These are phyloP conservation scores for Ophiostoma angusticollis DNA, from an alignment of 2,329 filamentous ascomycete genomes.

Conservation along the genomic window DNA sequence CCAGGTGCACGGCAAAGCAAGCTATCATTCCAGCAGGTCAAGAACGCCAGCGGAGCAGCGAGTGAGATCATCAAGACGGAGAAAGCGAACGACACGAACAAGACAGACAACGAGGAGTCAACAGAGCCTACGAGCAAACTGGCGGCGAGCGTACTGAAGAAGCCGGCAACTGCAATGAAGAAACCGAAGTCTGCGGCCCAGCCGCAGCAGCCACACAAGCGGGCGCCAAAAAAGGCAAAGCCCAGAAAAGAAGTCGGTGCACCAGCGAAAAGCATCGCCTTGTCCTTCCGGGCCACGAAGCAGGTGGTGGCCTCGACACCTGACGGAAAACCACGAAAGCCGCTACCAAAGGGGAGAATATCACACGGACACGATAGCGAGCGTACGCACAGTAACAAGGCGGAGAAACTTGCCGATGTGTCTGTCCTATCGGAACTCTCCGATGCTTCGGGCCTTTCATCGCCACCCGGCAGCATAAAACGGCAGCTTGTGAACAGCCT, in stretches of 20 bases:
- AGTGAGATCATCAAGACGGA: background rate
- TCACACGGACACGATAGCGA: background rate
- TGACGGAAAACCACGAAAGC: conserved; percentile 7
- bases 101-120: background rate
- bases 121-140: background rate
- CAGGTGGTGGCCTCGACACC: conserved; percentile 17
- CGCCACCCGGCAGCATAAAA: background rate
- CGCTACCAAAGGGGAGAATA: background rate
- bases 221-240: conserved; percentile 24
- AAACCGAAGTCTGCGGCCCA: conserved; percentile 1
- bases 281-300: conserved; percentile 33
- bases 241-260: conserved; percentile 19
- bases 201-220: conserved; percentile 17
- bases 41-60: background rate
- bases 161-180: conserved; percentile 9
- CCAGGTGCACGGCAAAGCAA: conserved; percentile 38
- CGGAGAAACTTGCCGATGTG: background rate
- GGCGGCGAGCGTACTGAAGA: background rate
- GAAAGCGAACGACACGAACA: background rate
- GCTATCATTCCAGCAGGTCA: conserved; percentile 28
- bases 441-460: background rate
- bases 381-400: background rate
- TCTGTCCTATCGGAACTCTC: background rate
- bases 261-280: conserved; percentile 19
- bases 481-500: background rate